Evolutionary conservation across 179 eudicot genomes (phyloP), one percentile per base, ranked within the genome.

Genomic region (Corrigiola litoralis): DNA sequence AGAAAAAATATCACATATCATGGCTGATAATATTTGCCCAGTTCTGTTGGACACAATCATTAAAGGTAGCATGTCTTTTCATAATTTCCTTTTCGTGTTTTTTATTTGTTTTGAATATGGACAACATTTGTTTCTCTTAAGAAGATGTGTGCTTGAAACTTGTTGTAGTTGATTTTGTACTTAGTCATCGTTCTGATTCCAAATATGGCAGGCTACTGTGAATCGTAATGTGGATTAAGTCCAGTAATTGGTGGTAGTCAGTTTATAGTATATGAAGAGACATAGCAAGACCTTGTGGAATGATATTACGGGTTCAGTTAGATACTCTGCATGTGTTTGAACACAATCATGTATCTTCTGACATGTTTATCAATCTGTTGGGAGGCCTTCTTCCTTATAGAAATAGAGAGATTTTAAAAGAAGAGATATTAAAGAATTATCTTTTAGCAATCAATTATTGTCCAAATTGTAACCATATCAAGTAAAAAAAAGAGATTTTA

Each of bases 1-100:
- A 67, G 97, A 95, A 65, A 79, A 68, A 77, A 76, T 69, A 62
- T 78, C 89, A 28, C 82, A 88, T 66, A 57, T 77, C 58, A 86
- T 91, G 79, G 85, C 96, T 41, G 82, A 91, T 66, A 28, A 72
- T 37, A 74, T 95, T 65, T 87, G 90, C 70, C 99, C 97, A 6
- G 73, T 84, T 58, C 69, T 95, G 49, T 69, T 95, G 47, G 88
- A 88, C 47, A 80, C 97, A 11, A 70, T 95, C 45, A 79, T 95
- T 33, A 95, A 91, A 87, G 99, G 99, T 95, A 78, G 38, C 61
- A 49, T 17, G 4, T 61, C 24, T 53, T 32, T 68, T 16, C 7
- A 33, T 13, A 24, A 55, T 45, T 69, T 7, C 34, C 46, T 20
- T 50, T 44, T 57, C 23, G 11, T 45, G 0, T 48, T 47, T 20